Conservation (phyloP, 2,329 filamentous ascomycete species). For the Diplodia scrobiculata region DNA sequence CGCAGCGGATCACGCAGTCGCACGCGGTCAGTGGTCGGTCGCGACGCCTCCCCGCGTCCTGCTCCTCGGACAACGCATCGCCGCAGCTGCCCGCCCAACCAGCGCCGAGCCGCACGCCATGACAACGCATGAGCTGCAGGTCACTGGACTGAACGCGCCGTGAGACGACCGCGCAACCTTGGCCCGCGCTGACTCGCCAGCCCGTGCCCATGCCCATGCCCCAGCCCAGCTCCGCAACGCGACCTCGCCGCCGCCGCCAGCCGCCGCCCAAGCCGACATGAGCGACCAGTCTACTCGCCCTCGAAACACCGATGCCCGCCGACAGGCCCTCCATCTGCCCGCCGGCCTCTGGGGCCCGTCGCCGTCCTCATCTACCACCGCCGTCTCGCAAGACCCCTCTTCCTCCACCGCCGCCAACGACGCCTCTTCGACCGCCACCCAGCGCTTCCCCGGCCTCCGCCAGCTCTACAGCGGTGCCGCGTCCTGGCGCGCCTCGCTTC, state of each 20-base stretch:
- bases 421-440: background rate
- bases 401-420: background rate
- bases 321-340: background rate
- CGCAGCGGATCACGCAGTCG: constrained; percentile 23
- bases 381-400: background rate
- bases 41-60: background rate
- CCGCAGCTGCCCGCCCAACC: constrained; percentile 22
- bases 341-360: constrained; percentile 2
- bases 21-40: constrained; percentile 6
- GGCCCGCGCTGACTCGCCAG: constrained; percentile 24
- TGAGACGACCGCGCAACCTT: constrained; percentile 16
- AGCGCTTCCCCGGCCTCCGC: constrained; percentile 24
- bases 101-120: constrained; percentile 23
- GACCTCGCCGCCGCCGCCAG: background rate
- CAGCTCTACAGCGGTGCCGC: constrained; percentile 26
- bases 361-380: background rate
- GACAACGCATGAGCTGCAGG: constrained; percentile 23
- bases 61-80: constrained; percentile 25
- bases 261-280: constrained; percentile 6
- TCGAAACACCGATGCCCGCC: constrained; percentile 19
- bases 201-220: background rate
- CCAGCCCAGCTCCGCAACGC: background rate
- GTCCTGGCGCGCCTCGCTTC: constrained; percentile 21
- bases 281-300: constrained; percentile 1
- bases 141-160: constrained; percentile 23